Conservation (phyloP, 2,329 filamentous ascomycete genomes). For the Pyricularia sp. region DNA sequence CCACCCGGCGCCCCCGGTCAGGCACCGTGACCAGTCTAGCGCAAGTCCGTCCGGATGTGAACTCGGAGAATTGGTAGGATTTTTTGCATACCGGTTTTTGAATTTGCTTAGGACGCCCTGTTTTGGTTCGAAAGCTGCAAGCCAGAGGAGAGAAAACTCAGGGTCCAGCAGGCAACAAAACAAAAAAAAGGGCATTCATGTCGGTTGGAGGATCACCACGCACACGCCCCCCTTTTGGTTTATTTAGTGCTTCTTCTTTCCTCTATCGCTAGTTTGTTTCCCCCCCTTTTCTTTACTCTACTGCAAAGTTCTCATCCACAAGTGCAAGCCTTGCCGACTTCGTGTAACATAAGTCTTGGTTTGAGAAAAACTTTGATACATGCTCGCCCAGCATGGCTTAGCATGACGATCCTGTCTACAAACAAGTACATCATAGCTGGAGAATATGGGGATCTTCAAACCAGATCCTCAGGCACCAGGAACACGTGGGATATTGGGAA, state of each 20-base stretch:
- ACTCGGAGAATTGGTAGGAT: background rate
- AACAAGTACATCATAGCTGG: background rate
- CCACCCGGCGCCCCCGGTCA: background rate
- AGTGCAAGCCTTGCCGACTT: background rate
- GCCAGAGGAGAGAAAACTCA: background rate
- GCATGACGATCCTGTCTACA: background rate
- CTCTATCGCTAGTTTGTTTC: background rate
- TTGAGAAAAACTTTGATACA: background rate
- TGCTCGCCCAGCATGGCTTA: background rate
- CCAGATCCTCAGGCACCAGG: background rate
- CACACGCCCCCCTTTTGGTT: background rate
- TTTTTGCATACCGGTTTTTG: background rate
- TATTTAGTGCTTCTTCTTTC: background rate
- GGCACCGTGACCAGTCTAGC: background rate
- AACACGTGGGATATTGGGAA: background rate
- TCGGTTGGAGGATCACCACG: background rate
- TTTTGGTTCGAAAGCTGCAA: no score
- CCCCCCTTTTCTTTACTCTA: background rate
- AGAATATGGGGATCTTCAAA: background rate
- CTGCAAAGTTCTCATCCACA: background rate
- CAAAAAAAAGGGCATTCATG: background rate
- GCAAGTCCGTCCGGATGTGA: background rate
- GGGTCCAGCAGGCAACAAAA: background rate
- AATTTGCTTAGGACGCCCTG: background rate
- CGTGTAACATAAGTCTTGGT: background rate